phyloP scores from a whole-genome alignment of 208 protist genomes.

The Leptomonas pyrrhocoris region DNA sequence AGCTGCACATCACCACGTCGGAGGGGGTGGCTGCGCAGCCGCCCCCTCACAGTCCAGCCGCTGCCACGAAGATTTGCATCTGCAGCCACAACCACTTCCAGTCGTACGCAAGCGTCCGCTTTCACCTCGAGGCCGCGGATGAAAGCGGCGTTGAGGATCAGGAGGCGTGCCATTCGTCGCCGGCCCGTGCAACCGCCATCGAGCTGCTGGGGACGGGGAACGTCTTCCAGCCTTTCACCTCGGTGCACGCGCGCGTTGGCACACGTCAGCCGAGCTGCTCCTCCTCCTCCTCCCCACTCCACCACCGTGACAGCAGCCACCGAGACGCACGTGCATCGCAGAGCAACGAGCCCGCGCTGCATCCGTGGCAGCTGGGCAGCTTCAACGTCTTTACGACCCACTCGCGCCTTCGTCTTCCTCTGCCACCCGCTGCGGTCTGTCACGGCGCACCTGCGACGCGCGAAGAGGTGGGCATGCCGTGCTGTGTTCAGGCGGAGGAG shows the following conservation, averaged over 20 bases:
- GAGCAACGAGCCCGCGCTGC: background rate
- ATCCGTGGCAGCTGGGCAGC: slow-evolving; percentile 16
- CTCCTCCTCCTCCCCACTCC: too few species aligned
- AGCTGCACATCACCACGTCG: slow-evolving; percentile 21
- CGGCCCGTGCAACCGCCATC: background rate
- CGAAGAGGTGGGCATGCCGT: background rate
- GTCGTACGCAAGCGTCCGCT: slow-evolving; percentile 28
- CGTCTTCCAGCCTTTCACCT: slow-evolving; percentile 36
- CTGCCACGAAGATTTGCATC: slow-evolving; percentile 6
- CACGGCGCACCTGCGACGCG: too few species aligned
- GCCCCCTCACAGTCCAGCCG: background rate
- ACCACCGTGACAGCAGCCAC: too few species aligned
- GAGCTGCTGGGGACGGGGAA: slow-evolving; percentile 36
- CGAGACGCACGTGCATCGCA: background rate
- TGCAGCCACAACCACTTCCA: slow-evolving; percentile 52
- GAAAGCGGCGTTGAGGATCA: background rate
- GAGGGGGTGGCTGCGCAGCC: background rate
- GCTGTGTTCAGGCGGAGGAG: background rate
- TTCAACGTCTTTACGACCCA: slow-evolving; percentile 41
- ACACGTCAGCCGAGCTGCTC: too few species aligned
- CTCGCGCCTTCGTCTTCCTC: slow-evolving; percentile 6
- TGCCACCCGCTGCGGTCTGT: too few species aligned
- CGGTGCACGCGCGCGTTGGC: slow-evolving; percentile 11
- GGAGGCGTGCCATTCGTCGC: background rate
- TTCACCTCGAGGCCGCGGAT: background rate